These are phyloP conservation scores for Flammula alnicola DNA, from an alignment of 1,284 basidiomycete genomes.

Conservation along the genomic window DNA sequence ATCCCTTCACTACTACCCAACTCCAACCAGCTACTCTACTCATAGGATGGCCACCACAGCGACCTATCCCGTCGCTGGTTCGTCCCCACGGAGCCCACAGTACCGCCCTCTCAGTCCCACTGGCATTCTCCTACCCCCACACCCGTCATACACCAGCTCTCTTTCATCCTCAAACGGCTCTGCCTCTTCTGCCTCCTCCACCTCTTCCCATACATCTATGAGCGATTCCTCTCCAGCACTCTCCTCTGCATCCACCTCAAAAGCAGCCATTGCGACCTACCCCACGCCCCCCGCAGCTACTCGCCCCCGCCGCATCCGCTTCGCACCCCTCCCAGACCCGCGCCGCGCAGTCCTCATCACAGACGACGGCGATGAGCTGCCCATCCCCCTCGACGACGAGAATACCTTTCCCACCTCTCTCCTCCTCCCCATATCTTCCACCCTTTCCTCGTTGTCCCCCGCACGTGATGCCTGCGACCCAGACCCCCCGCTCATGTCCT, in stretches of 20 bases:
- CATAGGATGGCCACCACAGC: constrained; percentile 15
- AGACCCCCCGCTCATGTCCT: neutral
- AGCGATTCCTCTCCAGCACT: neutral
- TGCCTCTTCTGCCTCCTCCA: constrained; percentile 26
- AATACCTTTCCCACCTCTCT: constrained; percentile 17
- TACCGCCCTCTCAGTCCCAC: neutral
- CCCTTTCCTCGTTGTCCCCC: constrained; percentile 20
- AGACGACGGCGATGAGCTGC: constrained; percentile 47
- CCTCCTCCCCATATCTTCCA: constrained; percentile 13
- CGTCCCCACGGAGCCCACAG: too few relatives aligned
- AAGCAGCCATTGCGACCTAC: constrained; percentile 7
- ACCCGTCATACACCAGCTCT: constrained; percentile 1
- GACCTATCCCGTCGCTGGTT: constrained; percentile 4
- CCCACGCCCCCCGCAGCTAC: constrained; percentile 19
- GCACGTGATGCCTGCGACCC: constrained; percentile 16
- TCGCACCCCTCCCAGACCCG: constrained; percentile 79
- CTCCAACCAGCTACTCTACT: too few relatives aligned
- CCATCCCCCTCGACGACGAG: constrained; percentile 35
- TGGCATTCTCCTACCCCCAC: constrained; percentile 2
- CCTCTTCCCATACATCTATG: constrained; percentile 19
- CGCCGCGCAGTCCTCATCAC: constrained; percentile 51
- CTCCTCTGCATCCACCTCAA: constrained; percentile 10
- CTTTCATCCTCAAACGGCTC: constrained; percentile 19
- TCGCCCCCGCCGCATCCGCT: constrained; percentile 58
- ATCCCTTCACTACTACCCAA: neutral